These are phyloP conservation scores for Dendrocalamus latiflorus DNA, from an alignment of 202 grass and related monocot genomes.

Conservation along the genomic window DNA sequence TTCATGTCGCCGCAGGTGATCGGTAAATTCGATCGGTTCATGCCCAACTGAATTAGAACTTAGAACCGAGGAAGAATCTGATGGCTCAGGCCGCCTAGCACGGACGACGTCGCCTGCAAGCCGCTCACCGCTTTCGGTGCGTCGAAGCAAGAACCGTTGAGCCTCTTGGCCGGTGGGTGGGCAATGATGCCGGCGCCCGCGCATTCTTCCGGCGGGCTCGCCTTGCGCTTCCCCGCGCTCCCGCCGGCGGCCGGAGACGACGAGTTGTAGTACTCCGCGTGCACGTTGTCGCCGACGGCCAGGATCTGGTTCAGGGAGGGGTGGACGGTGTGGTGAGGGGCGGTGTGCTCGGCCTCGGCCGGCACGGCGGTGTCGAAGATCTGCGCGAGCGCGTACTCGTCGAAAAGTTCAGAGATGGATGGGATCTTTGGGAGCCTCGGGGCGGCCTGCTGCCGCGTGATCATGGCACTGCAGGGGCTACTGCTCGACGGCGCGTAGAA, in stretches of 20 bases:
- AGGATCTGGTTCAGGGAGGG: slow-evolving; percentile 46
- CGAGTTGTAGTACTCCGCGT: slow-evolving; percentile 3
- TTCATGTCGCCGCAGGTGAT: background rate
- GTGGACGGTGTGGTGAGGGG: slow-evolving; percentile 26
- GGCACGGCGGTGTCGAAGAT: slow-evolving; percentile 12
- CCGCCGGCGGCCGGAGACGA: background rate
- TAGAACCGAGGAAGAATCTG: slow-evolving; percentile 32
- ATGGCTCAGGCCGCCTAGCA: slow-evolving; percentile 26
- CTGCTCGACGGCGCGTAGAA: slow-evolving; percentile 1
- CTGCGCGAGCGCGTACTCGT: slow-evolving; percentile 44
- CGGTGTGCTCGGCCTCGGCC: background rate
- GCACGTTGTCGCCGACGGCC: background rate
- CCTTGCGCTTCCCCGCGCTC: slow-evolving; percentile 23
- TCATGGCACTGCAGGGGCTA: background rate
- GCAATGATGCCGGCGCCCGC: background rate
- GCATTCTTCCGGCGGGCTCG: background rate
- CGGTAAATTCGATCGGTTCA: slow-evolving; percentile 8
- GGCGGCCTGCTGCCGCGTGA: background rate
- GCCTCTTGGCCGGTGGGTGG: slow-evolving; percentile 21
- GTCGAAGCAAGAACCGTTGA: slow-evolving; percentile 36
- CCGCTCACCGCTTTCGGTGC: background rate
- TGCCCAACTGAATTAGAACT: background rate
- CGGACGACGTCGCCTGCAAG: background rate
- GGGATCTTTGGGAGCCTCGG: slow-evolving; percentile 14
- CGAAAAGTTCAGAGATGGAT: slow-evolving; percentile 33